phyloP scores from a whole-genome alignment of 2,329 filamentous ascomycete genomes.

The Trichophyton schoenleinii region DNA sequence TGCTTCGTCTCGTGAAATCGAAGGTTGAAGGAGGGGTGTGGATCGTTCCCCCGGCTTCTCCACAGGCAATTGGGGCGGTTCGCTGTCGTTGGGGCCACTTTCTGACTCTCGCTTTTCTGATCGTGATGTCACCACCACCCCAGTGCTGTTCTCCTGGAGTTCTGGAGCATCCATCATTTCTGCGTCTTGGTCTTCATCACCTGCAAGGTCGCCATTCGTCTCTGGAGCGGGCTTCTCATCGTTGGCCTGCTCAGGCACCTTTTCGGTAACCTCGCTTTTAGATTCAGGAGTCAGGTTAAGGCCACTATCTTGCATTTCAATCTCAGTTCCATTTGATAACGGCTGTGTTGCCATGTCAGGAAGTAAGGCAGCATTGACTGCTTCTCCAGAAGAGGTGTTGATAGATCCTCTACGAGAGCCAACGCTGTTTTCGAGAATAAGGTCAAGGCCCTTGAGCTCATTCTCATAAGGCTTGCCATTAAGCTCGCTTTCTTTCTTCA shows the following conservation, averaged over 20 bases:
- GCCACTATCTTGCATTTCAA: background rate
- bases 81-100: constrained; percentile 2
- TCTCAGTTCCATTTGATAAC: background rate
- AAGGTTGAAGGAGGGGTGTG: constrained; percentile 8
- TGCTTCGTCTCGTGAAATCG: constrained; percentile 37
- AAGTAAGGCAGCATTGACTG: background rate
- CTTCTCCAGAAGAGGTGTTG: background rate
- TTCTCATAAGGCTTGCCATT: constrained; percentile 56
- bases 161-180: background rate
- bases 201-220: background rate
- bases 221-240: background rate
- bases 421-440: constrained; percentile 56
- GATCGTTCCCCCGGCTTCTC: background rate
- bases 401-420: constrained; percentile 35
- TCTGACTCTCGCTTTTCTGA: background rate
- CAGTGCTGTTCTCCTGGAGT: background rate
- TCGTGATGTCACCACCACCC: background rate
- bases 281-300: background rate
- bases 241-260: background rate
- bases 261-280: background rate
- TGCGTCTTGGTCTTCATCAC: background rate
- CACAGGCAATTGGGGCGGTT: background rate
- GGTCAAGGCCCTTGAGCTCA: constrained; percentile 61
- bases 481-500: constrained; percentile 71
- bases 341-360: background rate